phyloP scores from a whole-genome alignment of 2,329 filamentous ascomycete species.

The Samsoniella hepiali region DNA sequence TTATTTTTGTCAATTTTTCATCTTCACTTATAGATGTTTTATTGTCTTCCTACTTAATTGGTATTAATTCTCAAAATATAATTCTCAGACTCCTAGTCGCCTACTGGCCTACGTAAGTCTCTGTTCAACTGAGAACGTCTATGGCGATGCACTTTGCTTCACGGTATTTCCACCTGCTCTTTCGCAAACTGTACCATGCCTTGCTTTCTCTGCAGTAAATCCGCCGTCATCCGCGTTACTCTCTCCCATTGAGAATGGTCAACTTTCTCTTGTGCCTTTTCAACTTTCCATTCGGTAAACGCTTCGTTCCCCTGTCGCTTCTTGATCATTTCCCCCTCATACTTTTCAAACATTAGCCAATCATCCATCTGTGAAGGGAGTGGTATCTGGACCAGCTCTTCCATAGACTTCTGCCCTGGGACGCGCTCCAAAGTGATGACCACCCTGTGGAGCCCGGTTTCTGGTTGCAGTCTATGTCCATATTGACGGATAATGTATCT shows the following conservation, averaged over 20 bases:
- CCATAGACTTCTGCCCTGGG: slow-evolving; percentile 39
- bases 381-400: slow-evolving; percentile 44
- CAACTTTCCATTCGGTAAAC: slow-evolving; percentile 41
- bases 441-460: slow-evolving; percentile 41
- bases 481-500: slow-evolving; percentile 52
- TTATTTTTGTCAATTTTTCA: background rate
- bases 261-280: slow-evolving; percentile 30
- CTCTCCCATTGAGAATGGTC: slow-evolving; percentile 29
- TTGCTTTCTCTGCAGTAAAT: slow-evolving; percentile 23
- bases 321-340: slow-evolving; percentile 42
- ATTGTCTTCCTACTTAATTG: too few species aligned
- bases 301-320: slow-evolving; percentile 36
- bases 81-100: background rate
- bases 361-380: slow-evolving; percentile 55
- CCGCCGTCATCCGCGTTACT: slow-evolving; percentile 27
- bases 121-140: too few species aligned
- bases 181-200: background rate
- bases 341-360: slow-evolving; percentile 49
- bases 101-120: background rate
- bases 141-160: background rate
- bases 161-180: background rate
- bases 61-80: too few species aligned
- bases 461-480: slow-evolving; percentile 39
- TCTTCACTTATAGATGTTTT: too few species aligned
- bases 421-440: slow-evolving; percentile 46